These are phyloP conservation scores for Aquilaria agallochum DNA, from an alignment of 441 rosid genomes.

Conservation along the genomic window DNA sequence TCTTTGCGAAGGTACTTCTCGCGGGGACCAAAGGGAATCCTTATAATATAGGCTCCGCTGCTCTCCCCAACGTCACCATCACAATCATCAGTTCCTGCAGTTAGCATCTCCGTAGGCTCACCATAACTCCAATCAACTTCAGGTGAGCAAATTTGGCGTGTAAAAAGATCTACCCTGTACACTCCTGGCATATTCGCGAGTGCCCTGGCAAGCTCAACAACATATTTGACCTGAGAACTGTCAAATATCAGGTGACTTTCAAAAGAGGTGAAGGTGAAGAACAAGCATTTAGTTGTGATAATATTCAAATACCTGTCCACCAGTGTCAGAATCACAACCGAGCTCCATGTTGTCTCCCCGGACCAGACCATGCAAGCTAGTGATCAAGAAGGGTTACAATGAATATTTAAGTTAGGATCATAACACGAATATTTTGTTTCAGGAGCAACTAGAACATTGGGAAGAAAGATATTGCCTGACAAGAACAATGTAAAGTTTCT, in stretches of 20 bases:
- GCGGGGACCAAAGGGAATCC: slow-evolving; percentile 95
- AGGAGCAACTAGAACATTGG: neutral
- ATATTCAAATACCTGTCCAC: slow-evolving; percentile 73
- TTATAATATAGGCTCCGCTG: slow-evolving; percentile 88
- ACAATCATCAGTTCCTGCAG: slow-evolving; percentile 55
- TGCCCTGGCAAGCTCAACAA: slow-evolving; percentile 93
- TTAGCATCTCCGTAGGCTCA: slow-evolving; percentile 94
- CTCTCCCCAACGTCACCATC: slow-evolving; percentile 87
- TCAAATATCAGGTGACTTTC: slow-evolving; percentile 9
- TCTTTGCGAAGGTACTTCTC: slow-evolving; percentile 81
- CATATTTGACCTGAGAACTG: slow-evolving; percentile 78
- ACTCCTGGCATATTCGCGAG: slow-evolving; percentile 98
- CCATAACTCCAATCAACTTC: slow-evolving; percentile 99
- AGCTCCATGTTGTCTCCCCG: slow-evolving; percentile 99
- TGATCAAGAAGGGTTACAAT: slow-evolving; percentile 11
- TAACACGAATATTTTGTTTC: neutral
- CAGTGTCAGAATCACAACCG: slow-evolving; percentile 97
- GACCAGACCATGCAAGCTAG: slow-evolving; percentile 91
- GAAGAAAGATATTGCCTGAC: slow-evolving; percentile 48
- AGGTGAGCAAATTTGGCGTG: slow-evolving; percentile 79
- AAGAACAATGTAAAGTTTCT: slow-evolving; percentile 85
- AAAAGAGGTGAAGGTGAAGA: slow-evolving; percentile 2
- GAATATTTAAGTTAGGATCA: slow-evolving; percentile 1
- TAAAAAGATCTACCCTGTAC: slow-evolving; percentile 91
- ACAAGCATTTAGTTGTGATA: neutral